Conservation (phyloP, 192 early-diverging fungal genomes). For the Gonapodya prolifera region DNA sequence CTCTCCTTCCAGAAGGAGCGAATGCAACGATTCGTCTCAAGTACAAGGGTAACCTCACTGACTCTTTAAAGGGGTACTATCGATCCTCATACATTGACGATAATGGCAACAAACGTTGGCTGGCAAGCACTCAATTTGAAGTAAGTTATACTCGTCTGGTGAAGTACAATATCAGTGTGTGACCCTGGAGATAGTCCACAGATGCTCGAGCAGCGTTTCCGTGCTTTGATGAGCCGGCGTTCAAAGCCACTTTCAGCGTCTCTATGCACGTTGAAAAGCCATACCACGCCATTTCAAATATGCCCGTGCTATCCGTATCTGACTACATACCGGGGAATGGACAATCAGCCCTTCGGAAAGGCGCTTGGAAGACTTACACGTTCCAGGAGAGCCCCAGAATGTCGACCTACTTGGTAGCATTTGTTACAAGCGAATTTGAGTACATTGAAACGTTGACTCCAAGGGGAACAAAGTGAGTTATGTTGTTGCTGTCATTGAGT, state of each 20-base stretch:
- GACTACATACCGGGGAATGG: neutral
- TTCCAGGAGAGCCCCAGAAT: constrained; percentile 85
- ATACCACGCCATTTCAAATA: neutral
- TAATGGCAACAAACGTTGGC: neutral
- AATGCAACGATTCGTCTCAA: neutral
- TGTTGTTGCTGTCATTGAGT: no score
- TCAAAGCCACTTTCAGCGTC: constrained; percentile 90
- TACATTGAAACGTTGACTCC: constrained; percentile 72
- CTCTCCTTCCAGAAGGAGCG: no score
- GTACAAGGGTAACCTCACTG: neutral
- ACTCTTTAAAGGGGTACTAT: neutral
- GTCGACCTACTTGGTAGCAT: constrained; percentile 89
- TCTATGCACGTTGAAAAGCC: constrained; percentile 19
- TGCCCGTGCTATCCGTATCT: neutral
- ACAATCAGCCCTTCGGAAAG: neutral
- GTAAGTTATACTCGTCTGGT: no score
- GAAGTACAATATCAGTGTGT: no score
- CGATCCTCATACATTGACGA: neutral
- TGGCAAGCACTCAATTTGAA: neutral
- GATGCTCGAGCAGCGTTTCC: constrained; percentile 86
- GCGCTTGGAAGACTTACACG: constrained; percentile 60
- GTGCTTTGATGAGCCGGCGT: constrained; percentile 93
- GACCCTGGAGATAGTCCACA: no score
- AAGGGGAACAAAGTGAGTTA: constrained; percentile 39
- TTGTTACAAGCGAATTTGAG: constrained; percentile 81